These are phyloP conservation scores for Neofusicoccum sp. DNA, from an alignment of 2,329 filamentous ascomycete species.

Conservation along the genomic window DNA sequence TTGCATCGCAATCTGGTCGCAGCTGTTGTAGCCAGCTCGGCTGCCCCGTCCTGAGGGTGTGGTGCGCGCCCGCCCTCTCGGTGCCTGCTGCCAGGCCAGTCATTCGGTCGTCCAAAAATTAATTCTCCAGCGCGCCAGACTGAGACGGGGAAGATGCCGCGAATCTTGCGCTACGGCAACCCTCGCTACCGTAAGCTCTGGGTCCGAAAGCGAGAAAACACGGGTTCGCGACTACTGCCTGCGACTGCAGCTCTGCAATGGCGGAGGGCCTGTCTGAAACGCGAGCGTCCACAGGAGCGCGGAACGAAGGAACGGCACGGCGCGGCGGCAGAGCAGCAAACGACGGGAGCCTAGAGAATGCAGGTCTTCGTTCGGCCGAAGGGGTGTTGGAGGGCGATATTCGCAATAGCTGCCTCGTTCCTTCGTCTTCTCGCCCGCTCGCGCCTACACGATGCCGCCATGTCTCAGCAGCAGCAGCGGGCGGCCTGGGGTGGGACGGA, in stretches of 20 bases:
- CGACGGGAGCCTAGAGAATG: slow-evolving; percentile 4
- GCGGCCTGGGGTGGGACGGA: not conserved
- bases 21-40: not conserved
- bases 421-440: slow-evolving; percentile 8
- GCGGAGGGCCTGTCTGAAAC: not conserved
- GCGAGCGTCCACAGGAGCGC: not conserved
- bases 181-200: not conserved
- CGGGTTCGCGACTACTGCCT: not conserved
- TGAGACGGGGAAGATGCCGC: not conserved
- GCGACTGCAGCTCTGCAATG: not conserved
- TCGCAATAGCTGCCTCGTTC: not conserved
- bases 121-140: too few species aligned
- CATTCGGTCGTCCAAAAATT: not conserved
- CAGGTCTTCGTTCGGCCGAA: slow-evolving; percentile 11
- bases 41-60: not conserved
- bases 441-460: slow-evolving; percentile 3
- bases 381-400: not conserved
- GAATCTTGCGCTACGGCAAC: not conserved
- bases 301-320: not conserved
- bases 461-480: not conserved
- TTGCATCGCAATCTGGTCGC: not conserved
- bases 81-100: not conserved
- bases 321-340: not conserved
- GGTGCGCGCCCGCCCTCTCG: not conserved
- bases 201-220: not conserved